phyloP scores from a whole-genome alignment of 1,284 basidiomycete species.

The Salmacisia buchloeana region DNA sequence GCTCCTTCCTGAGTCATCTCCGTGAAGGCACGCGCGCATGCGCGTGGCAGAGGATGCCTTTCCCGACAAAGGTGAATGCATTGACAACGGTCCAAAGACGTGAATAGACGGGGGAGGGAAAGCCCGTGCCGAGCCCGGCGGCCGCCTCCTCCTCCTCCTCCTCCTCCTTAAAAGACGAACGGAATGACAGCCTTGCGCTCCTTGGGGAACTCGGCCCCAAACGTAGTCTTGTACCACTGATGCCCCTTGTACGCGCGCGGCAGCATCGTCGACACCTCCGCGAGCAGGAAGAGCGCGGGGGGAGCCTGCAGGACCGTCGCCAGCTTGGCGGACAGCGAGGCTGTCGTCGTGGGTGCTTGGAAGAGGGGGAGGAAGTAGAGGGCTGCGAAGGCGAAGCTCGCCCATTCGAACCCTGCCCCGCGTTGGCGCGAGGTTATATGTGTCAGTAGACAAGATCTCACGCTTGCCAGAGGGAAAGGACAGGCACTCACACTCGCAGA shows the following conservation, averaged over 20 bases:
- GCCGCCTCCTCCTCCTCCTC: background rate
- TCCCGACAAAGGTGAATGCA: too few relatives aligned
- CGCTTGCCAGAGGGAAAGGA: background rate
- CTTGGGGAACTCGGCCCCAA: constrained; percentile 60
- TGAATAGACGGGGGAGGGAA: too few relatives aligned
- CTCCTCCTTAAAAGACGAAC: constrained; percentile 56
- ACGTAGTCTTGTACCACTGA: constrained; percentile 69
- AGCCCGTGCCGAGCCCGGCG: too few relatives aligned
- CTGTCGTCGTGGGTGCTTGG: background rate
- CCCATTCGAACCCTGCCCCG: constrained; percentile 51
- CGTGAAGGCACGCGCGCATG: too few relatives aligned
- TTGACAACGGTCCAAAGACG: too few relatives aligned
- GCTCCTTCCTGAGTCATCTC: too few relatives aligned
- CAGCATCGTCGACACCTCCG: constrained; percentile 68
- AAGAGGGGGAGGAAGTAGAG: constrained; percentile 31
- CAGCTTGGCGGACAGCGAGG: background rate
- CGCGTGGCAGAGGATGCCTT: too few relatives aligned
- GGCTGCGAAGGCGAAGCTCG: constrained; percentile 36
- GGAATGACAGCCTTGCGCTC: constrained; percentile 65
- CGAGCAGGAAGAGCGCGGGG: constrained; percentile 59
- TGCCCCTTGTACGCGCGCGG: constrained; percentile 74
- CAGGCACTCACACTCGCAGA: constrained; percentile 65
- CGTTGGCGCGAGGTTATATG: too few relatives aligned
- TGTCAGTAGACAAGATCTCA: background rate
- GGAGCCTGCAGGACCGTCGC: constrained; percentile 22